Percentiles rank a stretch among this genome's conserved stretches.
These are phyloP conservation scores for Globisporangium nunn DNA, from an alignment of 352 stramenopile species.

Conservation along the genomic window DNA sequence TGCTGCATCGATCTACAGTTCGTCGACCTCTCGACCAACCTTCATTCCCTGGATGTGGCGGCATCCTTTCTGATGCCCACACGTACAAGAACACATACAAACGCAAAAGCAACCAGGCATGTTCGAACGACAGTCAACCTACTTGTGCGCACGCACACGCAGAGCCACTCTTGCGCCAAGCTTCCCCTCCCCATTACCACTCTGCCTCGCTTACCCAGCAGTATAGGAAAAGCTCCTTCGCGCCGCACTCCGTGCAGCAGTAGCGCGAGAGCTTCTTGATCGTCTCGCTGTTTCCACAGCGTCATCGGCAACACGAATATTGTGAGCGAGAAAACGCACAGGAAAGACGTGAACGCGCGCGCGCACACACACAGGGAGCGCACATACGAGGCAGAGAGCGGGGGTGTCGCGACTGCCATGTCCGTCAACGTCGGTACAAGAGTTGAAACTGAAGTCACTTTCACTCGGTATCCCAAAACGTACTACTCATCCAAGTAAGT, in stretches of 20 bases:
- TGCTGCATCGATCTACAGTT: background rate
- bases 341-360: too few relatives aligned
- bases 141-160: too few relatives aligned
- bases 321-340: too few relatives aligned
- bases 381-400: slow-evolving; percentile 7
- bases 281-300: slow-evolving; percentile 14
- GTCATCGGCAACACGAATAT: background rate
- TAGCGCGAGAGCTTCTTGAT: slow-evolving; percentile 56
- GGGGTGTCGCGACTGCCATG: background rate
- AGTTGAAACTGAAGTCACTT: too few relatives aligned
- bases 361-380: background rate
- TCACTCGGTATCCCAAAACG: too few relatives aligned
- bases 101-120: background rate
- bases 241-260: slow-evolving; percentile 47
- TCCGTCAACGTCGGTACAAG: too few relatives aligned
- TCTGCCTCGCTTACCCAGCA: slow-evolving; percentile 34
- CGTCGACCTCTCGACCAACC: slow-evolving; percentile 10
- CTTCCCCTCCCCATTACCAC: background rate
- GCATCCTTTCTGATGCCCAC: slow-evolving; percentile 51
- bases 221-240: slow-evolving; percentile 55
- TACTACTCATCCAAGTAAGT: too few relatives aligned
- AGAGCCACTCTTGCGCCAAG: background rate
- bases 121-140: background rate
- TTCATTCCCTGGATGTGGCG: slow-evolving; percentile 65
- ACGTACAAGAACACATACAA: background rate